Base-by-base conservation (phyloP, 1,284 basidiomycete species). In the Boletus semigastroideus region DNA sequence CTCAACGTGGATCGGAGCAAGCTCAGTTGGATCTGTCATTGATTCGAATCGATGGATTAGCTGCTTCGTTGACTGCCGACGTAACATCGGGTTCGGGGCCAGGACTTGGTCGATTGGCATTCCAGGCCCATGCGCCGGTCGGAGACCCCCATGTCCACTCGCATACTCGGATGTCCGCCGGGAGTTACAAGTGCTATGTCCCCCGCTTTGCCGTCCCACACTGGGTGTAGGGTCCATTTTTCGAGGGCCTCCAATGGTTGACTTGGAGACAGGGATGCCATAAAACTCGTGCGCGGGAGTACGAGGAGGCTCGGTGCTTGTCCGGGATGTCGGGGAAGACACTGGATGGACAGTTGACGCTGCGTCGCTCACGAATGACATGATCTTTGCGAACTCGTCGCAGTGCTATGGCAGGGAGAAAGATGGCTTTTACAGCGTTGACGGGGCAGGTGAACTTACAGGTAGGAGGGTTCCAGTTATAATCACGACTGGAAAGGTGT, bases 21-120 rank as follows among this genome's bases (percentile, higher is more conserved):
- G 46, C 38, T 50, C 53, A 30, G 39, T 30, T 12, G 52, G 48
- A 5, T 52, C 48, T 36, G 59, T 61, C 55, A 76, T 67, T 37
- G 70, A 67, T 59, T 79, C 78, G 50, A 71, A 80, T 48, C 67
- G 73, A 55, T 59, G 66, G 56, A 79, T 78, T 6, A 79, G 57
- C 13, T 73, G 71, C 36, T 54, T 69, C 14, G 67, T 66, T 19
- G 75, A 75, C 42, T 61, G 57, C 34, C 61, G 62, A 51, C 59
- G 66, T 49, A 67, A 59, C 20, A 55, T 44, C 42, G 49, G 49
- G 28, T 20, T 33, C 2, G 49, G 36, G 22, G 19, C 37, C 36
- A 6, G 41, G 34, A 39, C 33, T 36, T 42, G 55, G 36, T 56
- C 40, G 10, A 42, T 40, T 17, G 55, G 46, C 17, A n/a, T 31